Conservation (phyloP, 2,329 filamentous ascomycete genomes). For the Fusarium keratoplasticum region DNA sequence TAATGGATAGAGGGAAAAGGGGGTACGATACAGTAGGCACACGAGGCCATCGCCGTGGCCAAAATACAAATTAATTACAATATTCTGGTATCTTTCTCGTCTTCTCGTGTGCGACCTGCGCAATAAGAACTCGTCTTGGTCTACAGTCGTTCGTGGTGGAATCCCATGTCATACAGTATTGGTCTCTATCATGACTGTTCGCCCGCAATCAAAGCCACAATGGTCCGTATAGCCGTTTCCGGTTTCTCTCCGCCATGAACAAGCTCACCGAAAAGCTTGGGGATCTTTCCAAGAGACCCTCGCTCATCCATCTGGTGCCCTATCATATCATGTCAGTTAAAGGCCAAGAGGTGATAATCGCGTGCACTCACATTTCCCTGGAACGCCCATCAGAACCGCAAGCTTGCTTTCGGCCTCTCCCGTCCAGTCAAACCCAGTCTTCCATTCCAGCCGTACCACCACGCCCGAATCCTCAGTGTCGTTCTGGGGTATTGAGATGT, state of each 20-base stretch:
- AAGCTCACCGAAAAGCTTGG: constrained; percentile 70
- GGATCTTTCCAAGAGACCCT: constrained; percentile 67
- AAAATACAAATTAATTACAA: constrained; percentile 34
- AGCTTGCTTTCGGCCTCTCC: constrained; percentile 74
- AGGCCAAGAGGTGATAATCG: neutral
- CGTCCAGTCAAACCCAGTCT: constrained; percentile 76
- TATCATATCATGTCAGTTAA: constrained; percentile 46
- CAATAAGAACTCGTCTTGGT: neutral
- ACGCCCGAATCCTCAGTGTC: constrained; percentile 50
- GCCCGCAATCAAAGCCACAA: constrained; percentile 70
- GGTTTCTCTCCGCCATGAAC: constrained; percentile 67
- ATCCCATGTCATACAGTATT: neutral
- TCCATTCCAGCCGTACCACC: constrained; percentile 69
- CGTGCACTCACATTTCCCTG: constrained; percentile 70
- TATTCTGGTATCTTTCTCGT: constrained; percentile 27
- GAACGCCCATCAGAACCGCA: constrained; percentile 65
- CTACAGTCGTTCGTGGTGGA: neutral
- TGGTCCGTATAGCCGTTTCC: constrained; percentile 66
- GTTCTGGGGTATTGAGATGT: constrained; percentile 54
- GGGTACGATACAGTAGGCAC: neutral
- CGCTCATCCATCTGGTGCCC: constrained; percentile 71
- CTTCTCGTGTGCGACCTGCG: constrained; percentile 22
- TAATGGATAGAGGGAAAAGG: constrained; percentile 36
- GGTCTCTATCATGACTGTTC: constrained; percentile 44
- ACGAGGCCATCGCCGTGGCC: constrained; percentile 8